These are phyloP conservation scores for Russula sp. DNA, from an alignment of 768 basidiomycete genomes.

Conservation along the genomic window DNA sequence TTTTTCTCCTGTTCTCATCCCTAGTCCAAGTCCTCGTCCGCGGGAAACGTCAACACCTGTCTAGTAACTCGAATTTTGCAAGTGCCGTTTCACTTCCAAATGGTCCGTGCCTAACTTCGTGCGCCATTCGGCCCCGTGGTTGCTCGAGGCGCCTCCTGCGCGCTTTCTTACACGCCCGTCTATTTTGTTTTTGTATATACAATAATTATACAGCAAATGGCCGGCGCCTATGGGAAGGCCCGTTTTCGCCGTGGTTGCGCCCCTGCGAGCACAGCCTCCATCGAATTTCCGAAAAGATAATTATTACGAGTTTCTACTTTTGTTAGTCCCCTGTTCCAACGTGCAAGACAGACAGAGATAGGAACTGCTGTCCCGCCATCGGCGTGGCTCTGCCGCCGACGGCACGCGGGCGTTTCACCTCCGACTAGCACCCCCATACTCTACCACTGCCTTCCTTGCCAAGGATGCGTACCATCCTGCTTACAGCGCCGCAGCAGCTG, in stretches of 20 bases:
- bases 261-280: not conserved
- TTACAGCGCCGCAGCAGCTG: not conserved
- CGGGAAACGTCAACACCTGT: not conserved
- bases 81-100: not conserved
- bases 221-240: not conserved
- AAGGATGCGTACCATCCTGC: not conserved
- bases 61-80: not conserved
- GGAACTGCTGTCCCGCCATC: not conserved
- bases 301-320: not conserved
- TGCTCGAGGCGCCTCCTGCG: not conserved
- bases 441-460: not conserved
- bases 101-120: not conserved
- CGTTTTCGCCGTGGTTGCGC: not conserved
- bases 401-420: conserved; percentile 10
- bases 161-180: not conserved
- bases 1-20: not conserved
- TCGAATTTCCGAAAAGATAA: conserved; percentile 12
- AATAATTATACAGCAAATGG: not conserved
- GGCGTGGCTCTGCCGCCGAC: conserved; percentile 3
- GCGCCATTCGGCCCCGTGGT: not conserved
- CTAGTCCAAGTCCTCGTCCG: not conserved
- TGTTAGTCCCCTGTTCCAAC: not conserved
- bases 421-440: not conserved
- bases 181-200: not conserved
- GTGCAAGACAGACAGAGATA: no score